A percentile compares a stretch with the other conserved stretches of the same genome.
phyloP scores from a whole-genome alignment of 352 stramenopile genomes.

The Pythium scleroteichum region DNA sequence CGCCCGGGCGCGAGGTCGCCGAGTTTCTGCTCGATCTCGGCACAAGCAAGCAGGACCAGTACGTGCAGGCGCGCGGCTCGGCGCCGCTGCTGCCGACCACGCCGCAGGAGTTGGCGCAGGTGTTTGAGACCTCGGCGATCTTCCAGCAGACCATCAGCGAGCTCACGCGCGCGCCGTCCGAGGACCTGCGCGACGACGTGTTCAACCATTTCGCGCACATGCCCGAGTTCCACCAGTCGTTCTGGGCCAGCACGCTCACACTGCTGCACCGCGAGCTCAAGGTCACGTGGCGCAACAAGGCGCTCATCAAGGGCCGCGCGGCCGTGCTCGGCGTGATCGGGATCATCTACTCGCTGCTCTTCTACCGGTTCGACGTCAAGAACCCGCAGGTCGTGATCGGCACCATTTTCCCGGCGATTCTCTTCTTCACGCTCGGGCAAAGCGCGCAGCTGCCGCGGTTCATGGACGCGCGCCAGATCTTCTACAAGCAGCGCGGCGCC shows the following conservation, averaged over 20 bases:
- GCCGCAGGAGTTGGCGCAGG: slow-evolving; percentile 22
- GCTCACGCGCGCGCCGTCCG: slow-evolving; percentile 82
- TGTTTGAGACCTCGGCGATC: slow-evolving; percentile 19
- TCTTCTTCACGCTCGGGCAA: slow-evolving; percentile 14
- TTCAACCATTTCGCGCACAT: slow-evolving; percentile 18
- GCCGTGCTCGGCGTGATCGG: slow-evolving; percentile 30
- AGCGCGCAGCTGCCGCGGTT: slow-evolving; percentile 70
- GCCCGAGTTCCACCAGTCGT: slow-evolving; percentile 14
- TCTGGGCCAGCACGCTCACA: slow-evolving; percentile 9
- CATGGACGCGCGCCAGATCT: slow-evolving; percentile 44
- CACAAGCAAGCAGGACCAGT: slow-evolving; percentile 35
- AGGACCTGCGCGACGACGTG: slow-evolving; percentile 78
- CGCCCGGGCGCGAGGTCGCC: slow-evolving; percentile 78
- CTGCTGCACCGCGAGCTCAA: slow-evolving; percentile 39
- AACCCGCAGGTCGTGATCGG: slow-evolving; percentile 44
- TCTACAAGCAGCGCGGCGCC: slow-evolving; percentile 67
- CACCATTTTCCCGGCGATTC: slow-evolving; percentile 22
- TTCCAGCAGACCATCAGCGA: slow-evolving; percentile 34
- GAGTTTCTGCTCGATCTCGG: slow-evolving; percentile 88
- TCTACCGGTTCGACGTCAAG: slow-evolving; percentile 27
- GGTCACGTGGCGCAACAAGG: slow-evolving; percentile 43
- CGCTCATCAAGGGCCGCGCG: slow-evolving; percentile 25
- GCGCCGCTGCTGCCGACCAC: not conserved
- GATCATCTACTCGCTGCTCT: slow-evolving; percentile 27
- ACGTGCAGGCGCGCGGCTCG: slow-evolving; percentile 13